Percentiles rank a stretch among this genome's conserved stretches.
Evolutionary conservation across 257 asterid species (phyloP).

Genomic region (Ilex aquifolium): DNA sequence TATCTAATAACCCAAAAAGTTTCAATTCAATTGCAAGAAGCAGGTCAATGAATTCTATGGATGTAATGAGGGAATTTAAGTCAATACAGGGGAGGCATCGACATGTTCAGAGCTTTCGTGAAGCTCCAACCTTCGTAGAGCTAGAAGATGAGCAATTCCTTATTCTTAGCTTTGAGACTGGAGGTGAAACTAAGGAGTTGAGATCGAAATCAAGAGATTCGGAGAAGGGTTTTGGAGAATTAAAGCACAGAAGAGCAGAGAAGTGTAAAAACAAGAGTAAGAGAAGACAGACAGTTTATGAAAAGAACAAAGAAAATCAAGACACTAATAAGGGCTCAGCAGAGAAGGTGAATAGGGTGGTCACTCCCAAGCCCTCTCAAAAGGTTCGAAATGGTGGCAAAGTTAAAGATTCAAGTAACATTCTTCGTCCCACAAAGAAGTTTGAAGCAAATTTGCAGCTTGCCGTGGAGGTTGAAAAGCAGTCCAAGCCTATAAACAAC

Average conservation of each 20-base stretch:
- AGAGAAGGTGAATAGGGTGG: conserved; percentile 1
- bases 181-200: conserved; percentile 4
- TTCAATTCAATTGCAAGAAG: conserved; percentile 20
- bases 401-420: conserved; percentile 20
- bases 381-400: background rate
- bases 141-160: conserved; percentile 61
- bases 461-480: background rate
- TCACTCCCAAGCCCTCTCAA: background rate
- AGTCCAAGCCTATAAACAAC: conserved; percentile 6
- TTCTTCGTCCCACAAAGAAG: conserved; percentile 19
- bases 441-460: background rate
- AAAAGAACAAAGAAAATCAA: conserved; percentile 33
- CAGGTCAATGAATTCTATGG: conserved; percentile 24
- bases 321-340: conserved; percentile 1
- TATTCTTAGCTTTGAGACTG: conserved; percentile 57
- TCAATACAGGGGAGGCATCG: conserved; percentile 19
- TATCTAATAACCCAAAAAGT: background rate
- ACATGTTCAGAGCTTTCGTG: conserved; percentile 25
- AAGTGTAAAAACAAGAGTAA: conserved; percentile 15
- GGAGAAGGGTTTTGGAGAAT: conserved; percentile 5
- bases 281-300: conserved; percentile 20
- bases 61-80: conserved; percentile 21
- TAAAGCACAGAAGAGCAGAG: conserved; percentile 8
- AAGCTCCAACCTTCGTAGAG: conserved; percentile 36
- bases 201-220: conserved; percentile 14